These are phyloP conservation scores for Neurospora sp. DNA, from an alignment of 495 filamentous ascomycete species.

Conservation along the genomic window DNA sequence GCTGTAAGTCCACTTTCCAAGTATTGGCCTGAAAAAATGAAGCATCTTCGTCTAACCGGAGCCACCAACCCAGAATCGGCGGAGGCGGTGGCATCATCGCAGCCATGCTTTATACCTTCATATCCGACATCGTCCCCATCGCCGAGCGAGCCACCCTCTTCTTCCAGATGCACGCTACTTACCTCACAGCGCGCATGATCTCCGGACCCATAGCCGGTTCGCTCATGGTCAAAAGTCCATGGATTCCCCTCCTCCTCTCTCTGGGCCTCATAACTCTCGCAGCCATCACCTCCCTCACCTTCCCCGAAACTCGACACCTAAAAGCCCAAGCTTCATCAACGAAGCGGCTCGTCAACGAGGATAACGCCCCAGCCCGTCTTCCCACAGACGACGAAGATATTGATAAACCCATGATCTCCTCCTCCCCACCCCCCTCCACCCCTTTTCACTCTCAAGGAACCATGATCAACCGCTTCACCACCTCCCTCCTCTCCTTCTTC, in stretches of 20 bases:
- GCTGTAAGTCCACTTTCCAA: slow-evolving; percentile 10
- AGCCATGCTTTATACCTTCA: slow-evolving; percentile 25
- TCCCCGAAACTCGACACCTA: slow-evolving; percentile 24
- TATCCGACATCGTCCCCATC: slow-evolving; percentile 22
- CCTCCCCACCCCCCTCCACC: not conserved
- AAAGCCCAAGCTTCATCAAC: slow-evolving; percentile 3
- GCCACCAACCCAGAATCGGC: slow-evolving; percentile 15
- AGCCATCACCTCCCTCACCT: not conserved
- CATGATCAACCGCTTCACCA: not conserved
- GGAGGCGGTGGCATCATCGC: slow-evolving; percentile 16
- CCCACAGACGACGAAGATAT: not conserved
- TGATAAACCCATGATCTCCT: not conserved
- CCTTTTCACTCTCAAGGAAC: not conserved
- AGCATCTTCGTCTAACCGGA: not conserved
- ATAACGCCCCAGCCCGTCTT: not conserved
- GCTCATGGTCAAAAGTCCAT: slow-evolving; percentile 15
- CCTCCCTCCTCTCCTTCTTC: not conserved
- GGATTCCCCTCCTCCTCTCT: slow-evolving; percentile 16
- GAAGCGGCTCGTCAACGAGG: not conserved
- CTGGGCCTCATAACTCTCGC: slow-evolving; percentile 6
- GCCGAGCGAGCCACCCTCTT: slow-evolving; percentile 19
- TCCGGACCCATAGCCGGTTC: slow-evolving; percentile 15
- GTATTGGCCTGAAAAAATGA: not conserved
- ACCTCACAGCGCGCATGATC: slow-evolving; percentile 16
- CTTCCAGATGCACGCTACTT: slow-evolving; percentile 19